A percentile compares a stretch with the other conserved stretches of the same genome.
Evolutionary conservation across 805 yeast genomes (phyloP).

Genomic region (Wickerhamiella musiphila): DNA sequence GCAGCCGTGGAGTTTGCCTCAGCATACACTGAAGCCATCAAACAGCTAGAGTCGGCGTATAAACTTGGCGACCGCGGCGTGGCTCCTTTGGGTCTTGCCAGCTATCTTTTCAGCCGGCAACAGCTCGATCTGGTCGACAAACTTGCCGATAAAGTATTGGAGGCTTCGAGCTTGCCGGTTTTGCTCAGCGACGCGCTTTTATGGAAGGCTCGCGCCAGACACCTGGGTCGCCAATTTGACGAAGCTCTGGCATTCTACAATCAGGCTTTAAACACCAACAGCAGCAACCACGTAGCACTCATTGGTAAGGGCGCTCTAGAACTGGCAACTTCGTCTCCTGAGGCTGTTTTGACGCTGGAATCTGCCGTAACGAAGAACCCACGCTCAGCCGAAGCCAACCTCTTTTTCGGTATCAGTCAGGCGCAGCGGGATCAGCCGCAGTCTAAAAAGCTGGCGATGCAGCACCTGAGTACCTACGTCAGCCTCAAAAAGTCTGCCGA

Average conservation of each 20-base stretch:
- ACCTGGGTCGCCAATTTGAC: slow-evolving; percentile 39
- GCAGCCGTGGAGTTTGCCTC: slow-evolving; percentile 35
- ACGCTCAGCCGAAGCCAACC: slow-evolving; percentile 51
- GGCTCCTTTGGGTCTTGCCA: slow-evolving; percentile 46
- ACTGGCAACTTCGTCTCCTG: slow-evolving; percentile 56
- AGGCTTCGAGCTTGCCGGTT: slow-evolving; percentile 24
- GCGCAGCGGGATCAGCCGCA: slow-evolving; percentile 29
- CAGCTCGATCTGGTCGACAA: slow-evolving; percentile 40
- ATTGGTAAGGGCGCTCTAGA: slow-evolving; percentile 80
- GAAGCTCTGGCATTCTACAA: slow-evolving; percentile 57
- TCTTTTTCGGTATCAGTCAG: slow-evolving; percentile 57
- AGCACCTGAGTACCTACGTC: slow-evolving; percentile 51
- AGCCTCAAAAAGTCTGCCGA: slow-evolving; percentile 39
- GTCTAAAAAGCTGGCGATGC: slow-evolving; percentile 22
- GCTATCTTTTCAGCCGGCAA: slow-evolving; percentile 55
- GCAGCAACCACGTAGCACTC: slow-evolving; percentile 47
- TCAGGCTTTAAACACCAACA: slow-evolving; percentile 45
- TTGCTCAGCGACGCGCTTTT: slow-evolving; percentile 47
- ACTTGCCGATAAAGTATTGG: slow-evolving; percentile 35
- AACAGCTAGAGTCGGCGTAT: slow-evolving; percentile 25
- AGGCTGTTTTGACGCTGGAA: slow-evolving; percentile 76
- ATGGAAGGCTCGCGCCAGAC: slow-evolving; percentile 76
- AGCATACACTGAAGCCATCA: slow-evolving; percentile 42
- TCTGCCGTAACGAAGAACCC: slow-evolving; percentile 46
- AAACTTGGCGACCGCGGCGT: slow-evolving; percentile 34